Percentiles rank a stretch among this genome's conserved stretches.
These are phyloP conservation scores for Penicillium silybi DNA, from an alignment of 495 filamentous ascomycete species.

Conservation along the genomic window DNA sequence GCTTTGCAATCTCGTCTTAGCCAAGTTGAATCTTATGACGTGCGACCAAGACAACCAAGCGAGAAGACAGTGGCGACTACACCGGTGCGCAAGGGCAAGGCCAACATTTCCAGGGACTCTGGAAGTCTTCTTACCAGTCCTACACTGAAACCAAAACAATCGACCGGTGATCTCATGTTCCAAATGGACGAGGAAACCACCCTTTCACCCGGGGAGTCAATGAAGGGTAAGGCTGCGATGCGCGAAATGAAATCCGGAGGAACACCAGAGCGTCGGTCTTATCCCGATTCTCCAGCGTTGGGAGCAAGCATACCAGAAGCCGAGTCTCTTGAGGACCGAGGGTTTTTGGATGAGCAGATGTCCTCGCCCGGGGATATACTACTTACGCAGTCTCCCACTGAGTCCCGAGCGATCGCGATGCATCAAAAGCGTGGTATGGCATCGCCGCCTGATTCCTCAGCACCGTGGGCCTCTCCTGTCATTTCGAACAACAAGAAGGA, in stretches of 20 bases:
- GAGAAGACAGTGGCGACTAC: slow-evolving; percentile 52
- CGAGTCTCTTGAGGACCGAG: slow-evolving; percentile 27
- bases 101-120: slow-evolving; percentile 41
- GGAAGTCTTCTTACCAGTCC: slow-evolving; percentile 50
- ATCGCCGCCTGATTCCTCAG: slow-evolving; percentile 14
- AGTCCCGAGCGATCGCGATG: slow-evolving; percentile 19
- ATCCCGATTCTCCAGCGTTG: slow-evolving; percentile 26
- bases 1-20: slow-evolving; percentile 54
- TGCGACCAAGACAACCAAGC: slow-evolving; percentile 38
- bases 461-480: slow-evolving; percentile 59
- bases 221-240: slow-evolving; percentile 31
- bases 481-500: slow-evolving; percentile 62
- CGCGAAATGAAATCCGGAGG: slow-evolving; percentile 17
- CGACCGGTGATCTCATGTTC: slow-evolving; percentile 78
- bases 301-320: slow-evolving; percentile 28
- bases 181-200: slow-evolving; percentile 82
- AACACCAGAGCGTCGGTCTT: slow-evolving; percentile 16
- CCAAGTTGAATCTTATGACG: slow-evolving; percentile 54
- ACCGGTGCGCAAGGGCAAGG: slow-evolving; percentile 49
- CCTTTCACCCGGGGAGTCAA: slow-evolving; percentile 20
- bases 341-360: slow-evolving; percentile 35
- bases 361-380: slow-evolving; percentile 20
- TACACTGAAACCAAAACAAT: slow-evolving; percentile 59
- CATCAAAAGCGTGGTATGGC: slow-evolving; percentile 19
- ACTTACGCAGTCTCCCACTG: slow-evolving; percentile 30